These are phyloP conservation scores for Ambrosiella xylebori DNA, from an alignment of 2,329 filamentous ascomycete genomes.

Conservation along the genomic window DNA sequence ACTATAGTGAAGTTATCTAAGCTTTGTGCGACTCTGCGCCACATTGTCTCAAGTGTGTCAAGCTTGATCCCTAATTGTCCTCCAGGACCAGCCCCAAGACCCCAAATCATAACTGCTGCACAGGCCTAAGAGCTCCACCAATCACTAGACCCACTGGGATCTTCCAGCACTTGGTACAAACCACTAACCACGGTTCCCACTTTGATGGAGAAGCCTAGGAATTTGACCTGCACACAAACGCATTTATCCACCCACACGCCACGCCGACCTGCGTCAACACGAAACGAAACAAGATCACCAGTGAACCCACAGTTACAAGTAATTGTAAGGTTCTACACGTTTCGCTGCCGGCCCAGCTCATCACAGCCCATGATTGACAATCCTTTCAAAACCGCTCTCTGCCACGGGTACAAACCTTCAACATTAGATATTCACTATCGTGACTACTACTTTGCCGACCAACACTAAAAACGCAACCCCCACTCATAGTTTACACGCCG, in stretches of 20 bases:
- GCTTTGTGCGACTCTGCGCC: not conserved
- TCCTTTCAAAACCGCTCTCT: not conserved
- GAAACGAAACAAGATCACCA: not conserved
- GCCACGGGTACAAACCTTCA: not conserved
- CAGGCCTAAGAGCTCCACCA: not conserved
- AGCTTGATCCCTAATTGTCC: not conserved
- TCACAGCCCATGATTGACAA: not conserved
- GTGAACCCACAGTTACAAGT: not conserved
- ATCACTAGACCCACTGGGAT: not conserved
- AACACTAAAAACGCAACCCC: too few relatives aligned
- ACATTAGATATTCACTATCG: not conserved
- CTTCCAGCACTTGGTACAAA: not conserved
- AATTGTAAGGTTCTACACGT: not conserved
- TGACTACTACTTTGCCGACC: not conserved
- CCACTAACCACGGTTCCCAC: not conserved
- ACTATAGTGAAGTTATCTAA: not conserved
- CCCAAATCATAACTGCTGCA: not conserved
- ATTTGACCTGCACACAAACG: not conserved
- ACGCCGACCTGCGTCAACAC: not conserved
- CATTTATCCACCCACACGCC: not conserved
- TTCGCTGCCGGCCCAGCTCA: not conserved
- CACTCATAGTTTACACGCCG: not conserved
- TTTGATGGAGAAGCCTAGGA: not conserved
- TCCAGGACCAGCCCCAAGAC: too few relatives aligned
- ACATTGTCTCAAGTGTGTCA: not conserved